Evolutionary conservation across 2,329 filamentous ascomycete species (phyloP), one percentile per base, ranked within the genome.

Genomic region (Lachnellula occidentalis): DNA sequence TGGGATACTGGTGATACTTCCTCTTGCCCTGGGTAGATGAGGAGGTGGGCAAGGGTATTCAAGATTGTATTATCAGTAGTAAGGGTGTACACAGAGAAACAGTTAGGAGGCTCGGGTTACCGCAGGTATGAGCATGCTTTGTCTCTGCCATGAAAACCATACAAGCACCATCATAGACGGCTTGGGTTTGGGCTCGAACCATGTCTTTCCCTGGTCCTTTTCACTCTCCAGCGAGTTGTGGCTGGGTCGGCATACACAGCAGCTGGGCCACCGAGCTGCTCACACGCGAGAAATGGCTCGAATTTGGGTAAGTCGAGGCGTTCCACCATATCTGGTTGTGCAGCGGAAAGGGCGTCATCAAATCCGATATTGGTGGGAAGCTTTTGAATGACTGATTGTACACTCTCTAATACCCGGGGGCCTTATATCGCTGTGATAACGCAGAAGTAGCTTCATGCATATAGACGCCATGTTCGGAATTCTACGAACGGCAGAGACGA

Each of bases 291-390:
- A 46, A 61, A 61, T 43, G 56, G 56, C 5, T 57, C 8, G 34
- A 60, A 62, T 34, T 57, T 41, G 31, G 36, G 15, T 37, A 58
- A 55, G 21, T 57, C 53, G 22, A 64, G 58, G 5, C 64, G 65
- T 49, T 69, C 61, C 48, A 69, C 48, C 22, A 62, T 66, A 57
- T 67, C 65, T 27, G 68, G 66, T 46, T 67, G 64, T 27, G 64
- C 54, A 22, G 63, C 54, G 24, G 64, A 64, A 3, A 69, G 56
- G 15, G 57, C 57, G 39, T 64, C 57, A 31, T 70, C 69, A 48
- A 69, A 66, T 12, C 63, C 61, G 42, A 64, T 52, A 36, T 65
- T 51, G 31, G 58, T 57, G 24, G 62, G 19, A 69, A 60, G 36
- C 22, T 49, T 2, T 56, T 65, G 34, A 67, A 63, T 34, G 58